A percentile compares a stretch with the other conserved stretches of the same genome.
Evolutionary conservation across 192 early-diverging fungal genomes (phyloP).

Genomic region (Entophlyctis luteolus): DNA sequence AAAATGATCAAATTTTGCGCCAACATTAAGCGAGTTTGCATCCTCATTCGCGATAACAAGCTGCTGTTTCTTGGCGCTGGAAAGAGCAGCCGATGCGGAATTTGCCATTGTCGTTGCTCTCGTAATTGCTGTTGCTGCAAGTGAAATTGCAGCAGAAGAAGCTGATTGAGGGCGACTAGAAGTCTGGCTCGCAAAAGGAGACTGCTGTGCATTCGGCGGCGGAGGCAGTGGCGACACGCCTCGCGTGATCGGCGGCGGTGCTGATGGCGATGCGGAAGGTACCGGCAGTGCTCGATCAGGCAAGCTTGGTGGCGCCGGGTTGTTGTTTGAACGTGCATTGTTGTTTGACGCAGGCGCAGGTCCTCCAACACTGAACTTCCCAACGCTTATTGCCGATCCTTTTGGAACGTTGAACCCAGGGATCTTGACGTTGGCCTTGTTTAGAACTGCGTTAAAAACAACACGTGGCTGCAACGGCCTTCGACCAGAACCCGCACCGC

Average conservation of each 20-base stretch:
- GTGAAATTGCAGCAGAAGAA: too few relatives aligned
- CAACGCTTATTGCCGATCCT: too few relatives aligned
- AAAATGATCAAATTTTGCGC: conserved; percentile 6
- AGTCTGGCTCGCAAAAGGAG: background rate
- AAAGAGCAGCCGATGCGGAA: background rate
- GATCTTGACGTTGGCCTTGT: background rate
- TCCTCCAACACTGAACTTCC: too few relatives aligned
- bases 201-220: background rate
- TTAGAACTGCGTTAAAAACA: background rate
- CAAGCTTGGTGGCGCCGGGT: too few relatives aligned
- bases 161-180: too few relatives aligned
- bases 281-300: background rate
- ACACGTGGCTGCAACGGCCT: background rate
- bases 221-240: too few relatives aligned
- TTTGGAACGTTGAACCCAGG: conserved; percentile 7
- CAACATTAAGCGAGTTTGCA: too few relatives aligned
- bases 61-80: background rate
- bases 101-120: background rate
- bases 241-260: too few relatives aligned
- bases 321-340: too few relatives aligned
- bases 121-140: background rate
- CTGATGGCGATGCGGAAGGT: background rate
- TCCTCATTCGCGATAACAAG: too few relatives aligned
- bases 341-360: too few relatives aligned
- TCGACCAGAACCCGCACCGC: too few relatives aligned